phyloP scores from a whole-genome alignment of 2,329 filamentous ascomycete species.

The Periconia sp. region DNA sequence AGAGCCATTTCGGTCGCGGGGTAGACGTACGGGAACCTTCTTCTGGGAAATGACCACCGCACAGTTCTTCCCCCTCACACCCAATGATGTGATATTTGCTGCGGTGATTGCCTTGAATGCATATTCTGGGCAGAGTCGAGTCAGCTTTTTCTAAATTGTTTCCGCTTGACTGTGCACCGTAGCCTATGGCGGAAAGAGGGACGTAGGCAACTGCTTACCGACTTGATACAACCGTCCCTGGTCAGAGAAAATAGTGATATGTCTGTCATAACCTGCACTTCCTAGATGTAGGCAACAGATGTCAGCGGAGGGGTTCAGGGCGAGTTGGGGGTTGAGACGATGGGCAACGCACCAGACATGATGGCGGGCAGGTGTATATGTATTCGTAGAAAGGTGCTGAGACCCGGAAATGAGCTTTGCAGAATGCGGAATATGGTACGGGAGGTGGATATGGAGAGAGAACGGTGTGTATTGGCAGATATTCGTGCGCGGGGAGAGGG shows the following conservation, averaged over 20 bases:
- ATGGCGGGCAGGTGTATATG: slow-evolving; percentile 33
- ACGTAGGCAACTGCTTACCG: slow-evolving; percentile 63
- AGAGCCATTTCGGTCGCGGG: background rate
- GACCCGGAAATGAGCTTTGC: background rate
- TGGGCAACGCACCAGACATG: slow-evolving; percentile 45
- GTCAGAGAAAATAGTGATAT: slow-evolving; percentile 99
- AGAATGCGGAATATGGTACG: background rate
- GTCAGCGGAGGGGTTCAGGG: slow-evolving; percentile 31
- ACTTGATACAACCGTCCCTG: slow-evolving; percentile 99
- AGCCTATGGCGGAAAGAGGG: background rate
- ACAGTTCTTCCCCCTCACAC: slow-evolving; percentile 93
- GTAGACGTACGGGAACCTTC: slow-evolving; percentile 86
- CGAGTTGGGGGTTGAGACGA: slow-evolving; percentile 14
- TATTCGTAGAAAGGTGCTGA: slow-evolving; percentile 13
- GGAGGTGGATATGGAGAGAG: background rate
- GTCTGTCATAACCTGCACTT: slow-evolving; percentile 81
- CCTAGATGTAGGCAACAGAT: slow-evolving; percentile 27
- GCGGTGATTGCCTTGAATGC: slow-evolving; percentile 99
- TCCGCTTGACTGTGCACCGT: background rate
- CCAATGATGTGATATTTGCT: slow-evolving; percentile 97
- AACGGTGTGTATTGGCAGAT: slow-evolving; percentile 33
- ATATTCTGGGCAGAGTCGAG: slow-evolving; percentile 71
- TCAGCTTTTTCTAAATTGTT: background rate
- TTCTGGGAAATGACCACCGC: slow-evolving; percentile 98
- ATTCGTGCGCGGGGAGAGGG: slow-evolving; percentile 19